Evolutionary conservation across 345 rosid species (phyloP).

Genomic region (Boechera retrofracta): DNA sequence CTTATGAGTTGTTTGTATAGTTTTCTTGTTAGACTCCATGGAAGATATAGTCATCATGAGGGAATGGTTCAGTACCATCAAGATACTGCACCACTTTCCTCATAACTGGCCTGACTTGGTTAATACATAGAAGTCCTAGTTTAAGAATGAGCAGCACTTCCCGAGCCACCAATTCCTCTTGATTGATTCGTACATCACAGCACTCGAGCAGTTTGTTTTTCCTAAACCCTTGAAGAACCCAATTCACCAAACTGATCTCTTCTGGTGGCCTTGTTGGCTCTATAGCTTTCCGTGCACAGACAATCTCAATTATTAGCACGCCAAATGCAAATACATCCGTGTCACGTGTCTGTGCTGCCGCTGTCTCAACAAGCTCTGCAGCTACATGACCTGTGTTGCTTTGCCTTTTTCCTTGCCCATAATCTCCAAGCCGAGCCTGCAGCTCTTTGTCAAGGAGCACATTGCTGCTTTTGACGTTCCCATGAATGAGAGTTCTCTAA

Average conservation of each 20-base stretch:
- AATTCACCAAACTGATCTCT: conserved; percentile 45
- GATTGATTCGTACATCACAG: no score
- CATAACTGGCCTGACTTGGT: conserved; percentile 27
- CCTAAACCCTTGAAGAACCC: conserved; percentile 42
- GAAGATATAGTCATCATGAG: not conserved
- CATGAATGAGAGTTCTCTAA: conserved; percentile 48
- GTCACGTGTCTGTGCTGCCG: conserved; percentile 7
- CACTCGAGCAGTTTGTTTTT: not conserved
- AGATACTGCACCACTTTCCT: conserved; percentile 42
- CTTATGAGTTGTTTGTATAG: not conserved
- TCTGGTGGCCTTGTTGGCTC: conserved; percentile 34
- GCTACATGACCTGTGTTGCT: conserved; percentile 52
- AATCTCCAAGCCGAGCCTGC: conserved; percentile 53
- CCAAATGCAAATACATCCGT: conserved; percentile 55
- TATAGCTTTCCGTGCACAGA: conserved; percentile 48
- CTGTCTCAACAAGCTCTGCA: no score
- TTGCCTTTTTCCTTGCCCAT: conserved; percentile 48
- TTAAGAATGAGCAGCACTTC: conserved; percentile 49
- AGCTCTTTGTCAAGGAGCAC: conserved; percentile 51
- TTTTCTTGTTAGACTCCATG: not conserved
- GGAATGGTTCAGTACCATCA: conserved; percentile 25
- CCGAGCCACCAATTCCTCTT: conserved; percentile 1
- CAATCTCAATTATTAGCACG: conserved; percentile 52
- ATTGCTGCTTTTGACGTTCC: conserved; percentile 53
- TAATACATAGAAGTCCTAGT: conserved; percentile 39